Evolutionary conservation across 441 rosid species (phyloP).

Genomic region (Croton laevigatus): DNA sequence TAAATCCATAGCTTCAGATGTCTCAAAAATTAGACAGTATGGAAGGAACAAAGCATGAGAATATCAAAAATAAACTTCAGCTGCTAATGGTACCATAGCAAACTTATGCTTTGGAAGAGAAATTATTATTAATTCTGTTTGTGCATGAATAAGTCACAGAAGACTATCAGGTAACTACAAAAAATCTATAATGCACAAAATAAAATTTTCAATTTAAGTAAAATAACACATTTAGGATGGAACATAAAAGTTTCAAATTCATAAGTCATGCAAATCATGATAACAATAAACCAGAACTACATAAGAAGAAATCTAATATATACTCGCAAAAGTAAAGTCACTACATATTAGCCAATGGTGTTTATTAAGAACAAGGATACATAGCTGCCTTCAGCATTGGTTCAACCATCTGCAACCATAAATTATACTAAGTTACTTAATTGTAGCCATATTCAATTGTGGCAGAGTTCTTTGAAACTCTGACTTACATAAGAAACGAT

Average conservation of each 20-base stretch:
- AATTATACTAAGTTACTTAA: neutral
- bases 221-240: neutral
- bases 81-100: too few species aligned
- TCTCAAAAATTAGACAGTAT: neutral
- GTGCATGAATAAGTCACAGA: neutral
- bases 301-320: neutral
- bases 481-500: neutral
- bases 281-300: neutral
- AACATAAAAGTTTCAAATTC: neutral
- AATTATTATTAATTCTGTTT: neutral
- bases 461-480: neutral
- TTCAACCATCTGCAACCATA: constrained; percentile 72
- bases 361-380: constrained; percentile 39
- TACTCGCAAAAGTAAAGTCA: neutral
- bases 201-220: neutral
- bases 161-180: neutral
- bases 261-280: neutral
- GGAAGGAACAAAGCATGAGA: neutral
- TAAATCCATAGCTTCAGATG: neutral
- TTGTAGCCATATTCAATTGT: neutral
- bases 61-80: too few species aligned
- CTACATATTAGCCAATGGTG: constrained; percentile 6
- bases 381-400: constrained; percentile 81
- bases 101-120: neutral
- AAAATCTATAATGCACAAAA: neutral